Percentiles rank a stretch among this genome's conserved stretches.
Conservation (phyloP, 1,284 basidiomycete genomes). For the Naganishia sp. region DNA sequence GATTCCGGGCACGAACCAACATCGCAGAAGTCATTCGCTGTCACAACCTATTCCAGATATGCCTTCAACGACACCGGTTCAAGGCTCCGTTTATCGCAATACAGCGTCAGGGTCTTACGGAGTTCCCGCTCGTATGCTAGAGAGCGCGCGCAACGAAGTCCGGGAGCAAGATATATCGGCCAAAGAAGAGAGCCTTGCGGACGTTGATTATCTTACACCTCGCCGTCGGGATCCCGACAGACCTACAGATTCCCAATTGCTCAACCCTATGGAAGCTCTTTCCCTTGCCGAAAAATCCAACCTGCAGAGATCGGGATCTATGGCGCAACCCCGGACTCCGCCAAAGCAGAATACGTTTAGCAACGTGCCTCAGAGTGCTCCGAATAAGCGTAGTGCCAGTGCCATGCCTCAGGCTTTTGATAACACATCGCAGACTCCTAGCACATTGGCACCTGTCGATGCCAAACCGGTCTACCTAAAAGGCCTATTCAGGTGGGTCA, state of each 20-base stretch:
- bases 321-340: slow-evolving; percentile 24
- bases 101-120: background rate
- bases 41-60: slow-evolving; percentile 59
- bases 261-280: slow-evolving; percentile 8
- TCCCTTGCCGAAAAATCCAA: slow-evolving; percentile 14
- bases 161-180: background rate
- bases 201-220: background rate
- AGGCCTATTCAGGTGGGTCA: slow-evolving; percentile 75
- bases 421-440: background rate
- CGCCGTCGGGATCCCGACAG: slow-evolving; percentile 18
- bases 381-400: slow-evolving; percentile 31
- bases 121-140: background rate
- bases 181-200: background rate
- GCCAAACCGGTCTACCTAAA: slow-evolving; percentile 87
- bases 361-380: slow-evolving; percentile 28
- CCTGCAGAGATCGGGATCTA: slow-evolving; percentile 19
- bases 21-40: slow-evolving; percentile 63
- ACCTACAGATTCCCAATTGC: background rate
- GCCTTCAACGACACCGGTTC: slow-evolving; percentile 25
- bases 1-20: slow-evolving; percentile 57
- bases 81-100: slow-evolving; percentile 19
- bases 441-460: slow-evolving; percentile 52
- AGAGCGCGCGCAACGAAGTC: background rate
- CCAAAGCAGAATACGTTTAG: slow-evolving; percentile 9
- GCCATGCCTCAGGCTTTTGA: slow-evolving; percentile 1